phyloP scores from a whole-genome alignment of 306 rosid genomes.

The Albizia julibrissin region DNA sequence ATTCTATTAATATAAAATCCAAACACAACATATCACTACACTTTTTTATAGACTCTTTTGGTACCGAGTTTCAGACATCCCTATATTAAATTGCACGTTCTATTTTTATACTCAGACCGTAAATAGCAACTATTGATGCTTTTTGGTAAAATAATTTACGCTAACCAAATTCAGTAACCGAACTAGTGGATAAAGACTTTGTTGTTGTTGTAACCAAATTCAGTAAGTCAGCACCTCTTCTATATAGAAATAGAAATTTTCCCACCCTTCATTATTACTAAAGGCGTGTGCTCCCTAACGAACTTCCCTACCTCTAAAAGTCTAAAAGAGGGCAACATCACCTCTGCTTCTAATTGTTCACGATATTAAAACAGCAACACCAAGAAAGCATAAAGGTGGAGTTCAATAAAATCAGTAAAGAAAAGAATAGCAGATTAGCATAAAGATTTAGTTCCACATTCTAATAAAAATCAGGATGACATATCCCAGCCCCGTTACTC shows the following conservation, averaged over 20 bases:
- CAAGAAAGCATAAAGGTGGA: not conserved
- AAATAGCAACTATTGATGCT: not conserved
- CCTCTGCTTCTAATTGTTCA: not conserved
- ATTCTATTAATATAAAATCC: not conserved
- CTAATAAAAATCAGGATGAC: slow-evolving; percentile 4
- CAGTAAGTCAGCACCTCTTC: not conserved
- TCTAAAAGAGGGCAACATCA: not conserved
- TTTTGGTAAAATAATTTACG: not conserved
- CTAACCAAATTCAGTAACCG: not conserved
- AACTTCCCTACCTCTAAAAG: not conserved
- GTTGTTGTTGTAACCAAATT: too few relatives aligned
- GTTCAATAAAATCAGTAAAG: not conserved
- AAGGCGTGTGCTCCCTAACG: not conserved
- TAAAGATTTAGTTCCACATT: slow-evolving; percentile 9
- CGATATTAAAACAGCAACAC: not conserved
- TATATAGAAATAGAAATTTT: not conserved
- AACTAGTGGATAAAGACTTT: too few relatives aligned
- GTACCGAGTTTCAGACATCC: not conserved
- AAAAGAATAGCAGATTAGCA: not conserved
- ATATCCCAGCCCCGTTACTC: slow-evolving; percentile 9
- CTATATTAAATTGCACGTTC: not conserved
- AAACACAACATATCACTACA: not conserved
- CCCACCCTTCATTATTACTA: not conserved
- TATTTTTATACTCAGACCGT: not conserved
- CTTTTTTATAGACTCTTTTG: not conserved